Evolutionary conservation across 257 asterid genomes (phyloP).

Genomic region (Eucommia ulmoides): DNA sequence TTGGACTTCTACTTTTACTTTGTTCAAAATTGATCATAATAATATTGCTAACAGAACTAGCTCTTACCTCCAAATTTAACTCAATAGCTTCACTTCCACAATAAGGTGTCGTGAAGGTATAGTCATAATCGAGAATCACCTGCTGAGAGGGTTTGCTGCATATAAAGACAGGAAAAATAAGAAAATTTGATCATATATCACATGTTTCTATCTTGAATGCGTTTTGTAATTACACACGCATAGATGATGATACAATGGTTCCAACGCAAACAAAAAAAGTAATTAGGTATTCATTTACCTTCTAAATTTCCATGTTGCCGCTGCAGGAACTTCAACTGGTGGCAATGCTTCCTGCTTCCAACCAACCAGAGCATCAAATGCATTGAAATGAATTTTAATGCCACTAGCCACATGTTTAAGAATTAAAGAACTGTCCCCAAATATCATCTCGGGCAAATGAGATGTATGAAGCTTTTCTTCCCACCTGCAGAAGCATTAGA

Average conservation of each 20-base stretch:
- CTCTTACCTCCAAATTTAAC: conserved; percentile 45
- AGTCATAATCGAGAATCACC: conserved; percentile 90
- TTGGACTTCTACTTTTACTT: no score
- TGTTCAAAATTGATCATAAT: neutral
- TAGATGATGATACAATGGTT: no score
- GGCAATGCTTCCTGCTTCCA: conserved; percentile 89
- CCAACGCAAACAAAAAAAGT: neutral
- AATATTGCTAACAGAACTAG: conserved; percentile 9
- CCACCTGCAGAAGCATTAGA: conserved; percentile 54
- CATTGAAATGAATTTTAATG: conserved; percentile 51
- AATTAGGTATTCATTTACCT: conserved; percentile 27
- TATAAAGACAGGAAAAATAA: neutral
- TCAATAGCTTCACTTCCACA: conserved; percentile 55
- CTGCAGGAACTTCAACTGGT: conserved; percentile 99
- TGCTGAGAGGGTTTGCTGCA: conserved; percentile 79
- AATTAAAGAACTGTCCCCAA: conserved; percentile 75
- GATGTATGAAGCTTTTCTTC: conserved; percentile 77
- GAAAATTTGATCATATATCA: neutral
- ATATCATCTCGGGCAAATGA: conserved; percentile 95
- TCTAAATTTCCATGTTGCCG: conserved; percentile 87
- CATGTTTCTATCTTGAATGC: no score
- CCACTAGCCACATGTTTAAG: conserved; percentile 69
- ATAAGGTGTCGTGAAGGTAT: conserved; percentile 95
- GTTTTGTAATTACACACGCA: no score
- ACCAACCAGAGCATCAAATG: conserved; percentile 85